Evolutionary conservation across 495 filamentous ascomycete species (phyloP), one percentile per base, ranked within the genome.

Genomic region (Lepraria neglecta): DNA sequence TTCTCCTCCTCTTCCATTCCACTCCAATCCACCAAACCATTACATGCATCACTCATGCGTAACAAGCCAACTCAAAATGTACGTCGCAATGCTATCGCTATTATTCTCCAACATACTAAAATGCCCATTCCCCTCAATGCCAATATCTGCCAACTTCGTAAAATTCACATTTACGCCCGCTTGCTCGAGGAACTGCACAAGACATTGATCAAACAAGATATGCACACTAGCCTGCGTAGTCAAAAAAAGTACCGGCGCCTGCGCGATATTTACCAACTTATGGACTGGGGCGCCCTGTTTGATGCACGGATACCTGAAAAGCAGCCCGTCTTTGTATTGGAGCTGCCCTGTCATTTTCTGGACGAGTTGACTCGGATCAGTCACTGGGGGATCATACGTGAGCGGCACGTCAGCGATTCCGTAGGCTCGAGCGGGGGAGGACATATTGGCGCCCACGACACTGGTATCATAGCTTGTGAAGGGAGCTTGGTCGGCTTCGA

Each of bases 201-300:
- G 65, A 58, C 68, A 73, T 12, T 68, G 61, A 56, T 72, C 71
- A 48, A 69, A 72, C 43, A 58, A 58, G n/a, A 67, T 67, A 67
- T 72, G 68, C 38, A 58, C 73, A 47, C 66, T 57, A 21, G 63
- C 58, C 58, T 73, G 62, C 21, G 60, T 56, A 3, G 68, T 72
- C 45, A 67, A 57, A 38, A 70, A 52, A 17, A 72, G 38, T 19
- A 62, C 40, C 17, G 70, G 70, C 43, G 65, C 61, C 48, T 59
- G 59, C 27, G 57, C 35, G n/a, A 73, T 61, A 27, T 72, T 70
- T 15, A 54, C 44, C 63, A 73, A 46, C 51, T 69, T 59, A 38
- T 38, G 35, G 7, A 43, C 62, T 61, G 33, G 69, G 56, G 17
- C 61, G 65, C 3, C 75, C 68, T 84, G 82, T 10, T 80, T 62